Percentiles rank a stretch among this genome's conserved stretches.
phyloP scores from a whole-genome alignment of 1,139 yeast species.

The Debaryomycetaceae sp. region DNA sequence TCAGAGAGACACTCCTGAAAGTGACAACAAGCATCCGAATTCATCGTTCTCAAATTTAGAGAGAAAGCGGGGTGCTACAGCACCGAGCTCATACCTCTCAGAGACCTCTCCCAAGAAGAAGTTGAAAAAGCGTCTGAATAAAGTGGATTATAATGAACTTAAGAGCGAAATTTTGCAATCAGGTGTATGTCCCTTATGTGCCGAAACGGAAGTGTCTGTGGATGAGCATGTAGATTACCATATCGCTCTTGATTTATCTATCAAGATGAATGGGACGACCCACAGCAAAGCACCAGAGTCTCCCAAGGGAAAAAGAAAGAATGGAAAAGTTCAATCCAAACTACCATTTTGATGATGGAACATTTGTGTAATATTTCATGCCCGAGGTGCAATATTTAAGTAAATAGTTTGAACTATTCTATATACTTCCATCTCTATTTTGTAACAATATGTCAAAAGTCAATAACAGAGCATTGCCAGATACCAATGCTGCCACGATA shows the following conservation, averaged over 20 bases:
- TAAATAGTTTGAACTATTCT: too few species aligned
- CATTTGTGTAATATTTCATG: neutral
- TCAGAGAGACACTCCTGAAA: neutral
- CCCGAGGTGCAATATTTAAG: neutral
- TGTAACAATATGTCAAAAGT: slow-evolving; percentile 20
- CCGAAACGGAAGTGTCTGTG: slow-evolving; percentile 24
- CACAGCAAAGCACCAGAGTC: neutral
- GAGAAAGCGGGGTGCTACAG: too few species aligned
- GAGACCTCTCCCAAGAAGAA: neutral
- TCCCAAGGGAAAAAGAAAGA: slow-evolving; percentile 1
- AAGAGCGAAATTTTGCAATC: slow-evolving; percentile 5
- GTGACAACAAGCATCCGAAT: slow-evolving; percentile 4
- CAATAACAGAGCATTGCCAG: slow-evolving; percentile 34
- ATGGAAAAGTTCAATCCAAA: slow-evolving; percentile 10
- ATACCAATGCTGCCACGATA: slow-evolving; percentile 49
- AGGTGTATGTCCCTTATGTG: slow-evolving; percentile 27
- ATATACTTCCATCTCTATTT: too few species aligned
- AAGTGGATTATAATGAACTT: neutral
- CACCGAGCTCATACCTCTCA: too few species aligned
- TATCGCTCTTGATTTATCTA: slow-evolving; percentile 36
- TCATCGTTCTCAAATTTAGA: slow-evolving; percentile 1
- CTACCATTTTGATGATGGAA: slow-evolving; percentile 8
- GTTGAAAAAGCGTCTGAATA: neutral
- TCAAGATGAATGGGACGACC: slow-evolving; percentile 18
- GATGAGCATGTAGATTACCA: slow-evolving; percentile 43